Base-by-base conservation (phyloP, 306 rosid species). In the Begonia masoniana region DNA sequence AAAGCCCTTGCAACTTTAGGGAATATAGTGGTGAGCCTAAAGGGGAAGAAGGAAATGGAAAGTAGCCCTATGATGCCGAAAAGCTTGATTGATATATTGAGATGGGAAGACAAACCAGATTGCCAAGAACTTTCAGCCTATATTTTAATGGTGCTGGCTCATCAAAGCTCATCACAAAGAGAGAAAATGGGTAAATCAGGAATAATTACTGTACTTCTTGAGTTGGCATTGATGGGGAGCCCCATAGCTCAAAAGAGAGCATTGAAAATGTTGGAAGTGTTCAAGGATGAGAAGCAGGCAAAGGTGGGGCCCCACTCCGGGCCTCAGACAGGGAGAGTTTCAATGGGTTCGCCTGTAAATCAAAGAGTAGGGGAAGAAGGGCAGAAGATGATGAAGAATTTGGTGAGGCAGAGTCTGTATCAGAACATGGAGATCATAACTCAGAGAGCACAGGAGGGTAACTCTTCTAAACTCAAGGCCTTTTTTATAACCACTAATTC, bases 401-500 rank as follows among this genome's bases (percentile, higher is more conserved):
- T 92, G 84, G 96, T 92, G 62, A 86, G 75, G 65, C 93, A 86
- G 51, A 92, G 99, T 58, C 50, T 86, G 64, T 56, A 74, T 13
- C 83, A 76, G 87, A 92, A 92, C 41, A 69, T 92, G 96, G 95
- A 92, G 58, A 71, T 81, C 56, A 86, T 92, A 59, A 81, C 93
- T 0, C 67, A 65, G 48, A 70, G 99, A 52, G 99, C 99, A 10
- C 79, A 76, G 62, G 81, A 70, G n/a, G 87, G 61, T 16, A 91
- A 85, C 15, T 57, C 81, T 47, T 67, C 82, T 9, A 78, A 68
- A 47, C 59, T 78, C 12, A 92, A 92, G 75, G 65, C 84, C 10
- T 71, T 92, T 67, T 78, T 81, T 46, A 74, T 86, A 43, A 83
- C 95, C 77, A 92, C 99, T n/a, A 92, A 96, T 72, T 92, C 99